phyloP scores from a whole-genome alignment of 2,329 filamentous ascomycete species.

The Diaporthe humulicola region DNA sequence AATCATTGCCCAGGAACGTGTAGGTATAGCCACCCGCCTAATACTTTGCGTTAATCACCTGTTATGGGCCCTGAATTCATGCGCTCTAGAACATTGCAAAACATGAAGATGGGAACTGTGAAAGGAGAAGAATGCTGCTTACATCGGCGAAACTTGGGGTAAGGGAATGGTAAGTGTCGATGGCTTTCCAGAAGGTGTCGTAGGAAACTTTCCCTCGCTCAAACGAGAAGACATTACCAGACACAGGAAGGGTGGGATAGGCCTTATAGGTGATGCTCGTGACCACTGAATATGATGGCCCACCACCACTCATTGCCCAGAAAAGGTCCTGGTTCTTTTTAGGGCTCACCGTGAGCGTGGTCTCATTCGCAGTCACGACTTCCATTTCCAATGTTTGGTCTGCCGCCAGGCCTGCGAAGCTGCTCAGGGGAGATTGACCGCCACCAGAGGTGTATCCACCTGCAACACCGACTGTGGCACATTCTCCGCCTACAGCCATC shows the following conservation, averaged over 20 bases:
- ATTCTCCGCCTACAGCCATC: slow-evolving; percentile 60
- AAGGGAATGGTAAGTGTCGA: neutral
- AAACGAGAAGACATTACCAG: neutral
- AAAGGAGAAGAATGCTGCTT: neutral
- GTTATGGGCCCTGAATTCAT: neutral
- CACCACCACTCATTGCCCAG: slow-evolving; percentile 4
- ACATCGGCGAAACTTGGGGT: neutral
- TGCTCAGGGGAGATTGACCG: slow-evolving; percentile 61
- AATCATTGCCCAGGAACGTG: neutral
- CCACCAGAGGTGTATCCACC: slow-evolving; percentile 67
- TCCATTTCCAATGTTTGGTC: slow-evolving; percentile 62
- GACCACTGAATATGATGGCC: neutral
- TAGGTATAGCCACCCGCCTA: neutral
- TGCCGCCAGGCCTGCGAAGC: slow-evolving; percentile 60
- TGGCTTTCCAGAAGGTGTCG: neutral
- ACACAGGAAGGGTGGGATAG: neutral
- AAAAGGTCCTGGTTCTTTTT: neutral
- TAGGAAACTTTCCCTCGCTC: neutral
- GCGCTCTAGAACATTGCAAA: too few relatives aligned
- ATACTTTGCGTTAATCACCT: neutral
- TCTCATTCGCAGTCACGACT: slow-evolving; percentile 53
- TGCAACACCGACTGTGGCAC: slow-evolving; percentile 62
- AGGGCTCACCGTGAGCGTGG: neutral
- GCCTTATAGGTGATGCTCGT: neutral
- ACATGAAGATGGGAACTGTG: neutral